Conservation (phyloP, 208 protist genomes). For the Leishmania braziliensis region DNA sequence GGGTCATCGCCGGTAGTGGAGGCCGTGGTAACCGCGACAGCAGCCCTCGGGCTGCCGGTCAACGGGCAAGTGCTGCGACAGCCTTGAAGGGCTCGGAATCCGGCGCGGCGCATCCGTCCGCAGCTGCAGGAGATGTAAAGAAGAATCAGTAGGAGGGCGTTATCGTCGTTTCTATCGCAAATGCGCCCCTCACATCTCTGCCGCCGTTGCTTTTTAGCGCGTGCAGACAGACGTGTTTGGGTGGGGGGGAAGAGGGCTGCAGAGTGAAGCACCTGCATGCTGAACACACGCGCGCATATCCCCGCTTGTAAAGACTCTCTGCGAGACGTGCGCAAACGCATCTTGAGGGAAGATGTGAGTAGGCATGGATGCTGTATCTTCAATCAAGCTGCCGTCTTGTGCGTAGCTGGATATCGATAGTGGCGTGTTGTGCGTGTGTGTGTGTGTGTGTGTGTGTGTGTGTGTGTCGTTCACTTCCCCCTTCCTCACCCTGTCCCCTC, state of each 20-base stretch:
- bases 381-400: background rate
- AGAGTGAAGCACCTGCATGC: background rate
- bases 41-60: background rate
- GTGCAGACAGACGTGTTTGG: background rate
- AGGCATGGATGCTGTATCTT: background rate
- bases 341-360: background rate
- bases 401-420: too few relatives aligned
- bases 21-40: background rate
- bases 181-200: background rate
- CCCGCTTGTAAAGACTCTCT: background rate
- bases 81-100: background rate
- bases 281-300: background rate
- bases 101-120: background rate
- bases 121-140: constrained; percentile 11
- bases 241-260: background rate
- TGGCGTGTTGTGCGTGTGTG: background rate
- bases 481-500: constrained; percentile 8
- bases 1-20: background rate
- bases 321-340: background rate
- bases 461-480: background rate
- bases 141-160: constrained; percentile 25
- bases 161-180: background rate
- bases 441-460: background rate
- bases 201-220: background rate
- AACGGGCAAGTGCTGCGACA: background rate